Evolutionary conservation across 2,329 filamentous ascomycete genomes (phyloP), one percentile per base, ranked within the genome.

Genomic region (Didymella exigua): DNA sequence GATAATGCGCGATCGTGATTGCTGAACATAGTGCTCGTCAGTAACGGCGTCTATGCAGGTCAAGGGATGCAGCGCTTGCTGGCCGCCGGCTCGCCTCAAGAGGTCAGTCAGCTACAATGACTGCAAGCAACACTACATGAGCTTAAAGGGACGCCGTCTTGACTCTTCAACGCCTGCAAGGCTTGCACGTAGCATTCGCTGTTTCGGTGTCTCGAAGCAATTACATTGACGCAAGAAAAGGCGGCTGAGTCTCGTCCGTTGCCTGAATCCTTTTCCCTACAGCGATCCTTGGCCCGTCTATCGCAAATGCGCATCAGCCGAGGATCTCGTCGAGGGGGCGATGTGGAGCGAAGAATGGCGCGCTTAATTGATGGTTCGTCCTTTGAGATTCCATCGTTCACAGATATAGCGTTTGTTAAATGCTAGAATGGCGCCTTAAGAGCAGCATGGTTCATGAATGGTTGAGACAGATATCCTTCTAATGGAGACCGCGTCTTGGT

Each of bases 341-440:
- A 48, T 53, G 44, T 53, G 54, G 53, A 54, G 56, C 56, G 54
- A 55, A 47, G 24, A n/a, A 43, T 51, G 43, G 46, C 18, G 31
- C 29, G 49, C 55, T 46, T 47, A 30, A 55, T 24, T 11, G 21
- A 29, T 16, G 30, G 21, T 41, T 30, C 31, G 31, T 27, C 38
- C 11, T 29, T 34, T 14, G 23, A 27, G 8, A 34, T 18, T 19
- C 26, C 27, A 43, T 24, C 31, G 4, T 38, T 40, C 34, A 31
- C 5, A 34, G 38, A 18, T 31, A 11, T 38, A 0, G 8, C 13
- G 37, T 40, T 29, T 11, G 24, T 27, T 19, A 21, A 8, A 14
- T 18, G 31, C 19, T 33, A 45, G 31, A 27, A 14, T 36, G 51
- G 34, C 40, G 16, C 46, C 43, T 42, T 37, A 42, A 42, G 30